Evolutionary conservation across 371 early-diverging fungal genomes (phyloP).

Genomic region (Circinella umbellata): DNA sequence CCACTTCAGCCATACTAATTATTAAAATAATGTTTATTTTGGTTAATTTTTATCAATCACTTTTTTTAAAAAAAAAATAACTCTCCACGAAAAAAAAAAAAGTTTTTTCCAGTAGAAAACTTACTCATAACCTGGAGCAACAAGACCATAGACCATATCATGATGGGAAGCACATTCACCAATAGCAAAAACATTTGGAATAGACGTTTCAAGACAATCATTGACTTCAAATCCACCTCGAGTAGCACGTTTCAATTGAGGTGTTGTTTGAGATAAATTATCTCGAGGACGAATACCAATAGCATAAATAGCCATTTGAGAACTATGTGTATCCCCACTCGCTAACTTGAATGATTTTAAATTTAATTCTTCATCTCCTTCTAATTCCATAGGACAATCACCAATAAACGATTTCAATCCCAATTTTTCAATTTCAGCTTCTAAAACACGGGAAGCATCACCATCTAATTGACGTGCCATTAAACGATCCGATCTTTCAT

Average conservation of each 20-base stretch:
- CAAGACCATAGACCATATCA: conserved; percentile 62
- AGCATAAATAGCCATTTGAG: conserved; percentile 63
- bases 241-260: conserved; percentile 31
- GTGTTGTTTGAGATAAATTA: conserved; percentile 51
- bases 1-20: conserved; percentile 63
- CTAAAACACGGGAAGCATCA: conserved; percentile 55
- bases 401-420: conserved; percentile 45
- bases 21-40: background rate
- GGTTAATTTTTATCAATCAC: background rate
- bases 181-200: conserved; percentile 62
- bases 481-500: conserved; percentile 58
- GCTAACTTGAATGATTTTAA: conserved; percentile 17
- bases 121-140: conserved; percentile 70
- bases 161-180: conserved; percentile 65
- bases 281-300: conserved; percentile 68
- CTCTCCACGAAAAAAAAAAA: too few relatives aligned
- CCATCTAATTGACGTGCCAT: conserved; percentile 65
- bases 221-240: conserved; percentile 67
- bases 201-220: conserved; percentile 49
- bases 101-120: too few relatives aligned
- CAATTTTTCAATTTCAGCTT: conserved; percentile 57
- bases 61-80: too few relatives aligned
- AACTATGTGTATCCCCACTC: conserved; percentile 30
- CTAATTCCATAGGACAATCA: conserved; percentile 40
- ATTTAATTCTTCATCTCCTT: conserved; percentile 13